Conservation (phyloP, 2,329 filamentous ascomycete genomes). For the Colletotrichum sp. region DNA sequence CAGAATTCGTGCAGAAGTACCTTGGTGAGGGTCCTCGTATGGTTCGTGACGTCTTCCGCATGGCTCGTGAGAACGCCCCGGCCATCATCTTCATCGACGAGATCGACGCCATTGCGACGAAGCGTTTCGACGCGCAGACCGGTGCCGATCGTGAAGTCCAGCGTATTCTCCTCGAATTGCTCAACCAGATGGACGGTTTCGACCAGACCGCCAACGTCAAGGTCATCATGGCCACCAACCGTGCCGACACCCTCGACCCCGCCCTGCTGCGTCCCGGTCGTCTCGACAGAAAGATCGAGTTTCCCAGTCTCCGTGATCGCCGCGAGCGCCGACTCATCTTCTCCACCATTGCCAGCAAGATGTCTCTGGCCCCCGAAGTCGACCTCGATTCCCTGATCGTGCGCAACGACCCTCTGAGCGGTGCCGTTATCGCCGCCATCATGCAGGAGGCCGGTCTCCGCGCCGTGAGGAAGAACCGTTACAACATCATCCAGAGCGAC, state of each 20-base stretch:
- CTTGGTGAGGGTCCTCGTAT: slow-evolving; percentile 93
- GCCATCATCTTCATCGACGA: slow-evolving; percentile 99
- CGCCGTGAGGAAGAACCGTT: slow-evolving; percentile 95
- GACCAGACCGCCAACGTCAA: slow-evolving; percentile 99
- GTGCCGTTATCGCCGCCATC: slow-evolving; percentile 95
- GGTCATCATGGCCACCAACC: slow-evolving; percentile 99
- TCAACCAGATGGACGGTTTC: slow-evolving; percentile 99
- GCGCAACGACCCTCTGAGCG: slow-evolving; percentile 92
- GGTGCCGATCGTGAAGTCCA: slow-evolving; percentile 98
- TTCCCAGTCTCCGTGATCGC: slow-evolving; percentile 91
- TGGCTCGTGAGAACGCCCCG: slow-evolving; percentile 97
- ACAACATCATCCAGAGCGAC: slow-evolving; percentile 98
- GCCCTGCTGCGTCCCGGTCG: slow-evolving; percentile 93
- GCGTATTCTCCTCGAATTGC: slow-evolving; percentile 93
- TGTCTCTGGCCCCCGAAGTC: slow-evolving; percentile 96
- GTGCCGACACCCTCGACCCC: slow-evolving; percentile 95
- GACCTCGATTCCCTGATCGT: slow-evolving; percentile 96
- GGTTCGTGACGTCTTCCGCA: slow-evolving; percentile 98
- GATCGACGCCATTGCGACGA: slow-evolving; percentile 98
- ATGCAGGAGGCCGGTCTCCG: slow-evolving; percentile 98
- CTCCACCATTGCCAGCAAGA: slow-evolving; percentile 94
- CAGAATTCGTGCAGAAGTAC: slow-evolving; percentile 94
- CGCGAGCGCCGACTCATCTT: slow-evolving; percentile 97
- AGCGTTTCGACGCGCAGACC: slow-evolving; percentile 98
- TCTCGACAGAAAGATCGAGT: slow-evolving; percentile 98